Evolutionary conservation across 805 yeast species (phyloP), one percentile per base, ranked within the genome.

Genomic region (Kodamaea hsintzibuensis): DNA sequence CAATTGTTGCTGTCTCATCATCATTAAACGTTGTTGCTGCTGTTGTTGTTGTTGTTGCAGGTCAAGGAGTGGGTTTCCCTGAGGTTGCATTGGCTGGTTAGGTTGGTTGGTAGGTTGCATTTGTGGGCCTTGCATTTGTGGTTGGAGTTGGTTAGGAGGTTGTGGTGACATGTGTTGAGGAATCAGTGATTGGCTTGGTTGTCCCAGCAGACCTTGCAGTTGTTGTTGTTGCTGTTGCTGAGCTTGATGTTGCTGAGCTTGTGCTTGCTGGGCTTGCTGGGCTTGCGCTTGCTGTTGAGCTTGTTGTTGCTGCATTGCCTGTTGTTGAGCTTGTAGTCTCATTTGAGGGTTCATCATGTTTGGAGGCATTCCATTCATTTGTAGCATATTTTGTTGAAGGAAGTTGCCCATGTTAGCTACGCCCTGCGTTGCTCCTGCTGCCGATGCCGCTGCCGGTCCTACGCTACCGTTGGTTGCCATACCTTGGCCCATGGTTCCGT

Each of bases 11-110:
- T 62, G 66, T 50, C 56, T 57, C 61, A 57, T 61, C 63, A 58
- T 56, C 63, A 65, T 58, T 51, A 60, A 51, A 42, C 61, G 64
- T 49, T 63, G 70, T 51, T 56, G 60, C 25, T 44, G 58, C 44
- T 55, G 63, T 25, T 40, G 54, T 22, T 47, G 58, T 46, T 37
- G 51, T 42, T 50, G 58, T 8, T 50, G 39, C 47, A 61, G 35
- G 50, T 49, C 60, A 12, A 44, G 33, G 30, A 47, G 56, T 7
- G 54, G 58, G 40, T 51, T 56, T 16, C 53, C 58, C 25, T 50
- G 58, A 13, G 25, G 19, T 33, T 51, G 39, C 25, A 35, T 50
- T 16, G 50, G 52, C 25, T 40, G 52, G 19, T 25, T 40, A 25
- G 42, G 52, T 42, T 18, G 52, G 25, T 47, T 30, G 3, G 30